A percentile compares a stretch with the other conserved stretches of the same genome.
Evolutionary conservation across 1,139 yeast species (phyloP).

Genomic region (Suhomyces wounanorum): DNA sequence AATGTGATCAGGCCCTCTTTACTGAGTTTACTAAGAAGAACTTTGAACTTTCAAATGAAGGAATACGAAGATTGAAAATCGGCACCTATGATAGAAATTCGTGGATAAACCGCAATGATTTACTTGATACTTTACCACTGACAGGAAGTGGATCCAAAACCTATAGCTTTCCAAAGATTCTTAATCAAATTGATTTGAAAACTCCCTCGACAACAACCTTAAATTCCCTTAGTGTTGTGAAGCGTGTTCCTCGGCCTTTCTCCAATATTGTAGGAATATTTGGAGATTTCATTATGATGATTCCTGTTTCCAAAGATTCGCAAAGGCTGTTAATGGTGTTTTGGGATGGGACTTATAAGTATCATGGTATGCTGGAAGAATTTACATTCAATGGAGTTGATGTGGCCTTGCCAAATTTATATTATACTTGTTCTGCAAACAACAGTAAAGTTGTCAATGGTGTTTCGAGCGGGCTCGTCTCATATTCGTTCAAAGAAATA

Average conservation of each 20-base stretch:
- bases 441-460: neutral
- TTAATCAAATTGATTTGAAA: neutral
- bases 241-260: conserved; percentile 3
- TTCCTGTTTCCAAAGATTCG: neutral
- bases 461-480: conserved; percentile 3
- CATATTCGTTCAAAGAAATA: conserved; percentile 5
- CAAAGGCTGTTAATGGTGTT: conserved; percentile 3
- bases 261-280: conserved; percentile 1
- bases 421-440: conserved; percentile 3
- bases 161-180: neutral
- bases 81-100: conserved; percentile 4
- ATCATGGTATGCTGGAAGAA: neutral
- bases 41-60: conserved; percentile 2
- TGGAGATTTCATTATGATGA: conserved; percentile 2
- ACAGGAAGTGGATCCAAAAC: neutral
- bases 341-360: conserved; percentile 1
- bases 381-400: neutral
- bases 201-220: neutral
- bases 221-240: neutral
- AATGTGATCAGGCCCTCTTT: neutral
- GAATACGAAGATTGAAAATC: conserved; percentile 1
- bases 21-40: neutral
- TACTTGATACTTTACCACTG: conserved; percentile 3
- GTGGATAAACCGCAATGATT: conserved; percentile 3
- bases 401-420: neutral